These are phyloP conservation scores for Skeletonema menzelii DNA, from an alignment of 108 stramenopile genomes.

Conservation along the genomic window DNA sequence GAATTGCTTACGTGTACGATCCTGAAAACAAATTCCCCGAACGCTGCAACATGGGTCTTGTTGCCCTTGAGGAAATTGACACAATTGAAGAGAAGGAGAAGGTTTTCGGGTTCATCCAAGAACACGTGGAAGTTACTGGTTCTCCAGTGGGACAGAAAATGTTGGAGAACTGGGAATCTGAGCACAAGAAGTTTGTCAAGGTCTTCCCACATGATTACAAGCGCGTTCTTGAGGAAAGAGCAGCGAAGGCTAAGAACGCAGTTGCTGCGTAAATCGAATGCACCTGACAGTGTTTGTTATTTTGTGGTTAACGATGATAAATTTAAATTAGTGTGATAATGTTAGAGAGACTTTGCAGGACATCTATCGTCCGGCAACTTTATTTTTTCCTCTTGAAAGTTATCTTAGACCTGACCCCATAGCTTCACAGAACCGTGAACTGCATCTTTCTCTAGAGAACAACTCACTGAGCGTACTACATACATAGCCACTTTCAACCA, in stretches of 20 bases:
- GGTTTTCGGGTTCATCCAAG: conserved; percentile 86
- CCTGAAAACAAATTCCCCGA: conserved; percentile 89
- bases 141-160: conserved; percentile 81
- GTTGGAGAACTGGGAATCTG: conserved; percentile 88
- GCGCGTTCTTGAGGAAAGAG: conserved; percentile 83
- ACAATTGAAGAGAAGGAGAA: conserved; percentile 80
- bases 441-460: no score
- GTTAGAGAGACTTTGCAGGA: not conserved
- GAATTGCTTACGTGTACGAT: conserved; percentile 96
- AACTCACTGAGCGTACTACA: no score
- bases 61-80: conserved; percentile 84
- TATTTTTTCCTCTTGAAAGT: no score
- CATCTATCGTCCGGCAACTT: no score
- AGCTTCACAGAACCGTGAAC: no score
- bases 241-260: conserved; percentile 38
- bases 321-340: conserved; percentile 5
- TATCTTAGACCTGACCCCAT: no score
- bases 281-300: not conserved
- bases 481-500: no score
- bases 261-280: not conserved
- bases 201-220: conserved; percentile 98
- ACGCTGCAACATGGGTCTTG: conserved; percentile 98
- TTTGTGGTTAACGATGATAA: conserved; percentile 1
- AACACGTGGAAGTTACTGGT: conserved; percentile 89
- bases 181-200: conserved; percentile 85